phyloP scores from a whole-genome alignment of 2,329 filamentous ascomycete genomes.

The Colletotrichum spinosum region DNA sequence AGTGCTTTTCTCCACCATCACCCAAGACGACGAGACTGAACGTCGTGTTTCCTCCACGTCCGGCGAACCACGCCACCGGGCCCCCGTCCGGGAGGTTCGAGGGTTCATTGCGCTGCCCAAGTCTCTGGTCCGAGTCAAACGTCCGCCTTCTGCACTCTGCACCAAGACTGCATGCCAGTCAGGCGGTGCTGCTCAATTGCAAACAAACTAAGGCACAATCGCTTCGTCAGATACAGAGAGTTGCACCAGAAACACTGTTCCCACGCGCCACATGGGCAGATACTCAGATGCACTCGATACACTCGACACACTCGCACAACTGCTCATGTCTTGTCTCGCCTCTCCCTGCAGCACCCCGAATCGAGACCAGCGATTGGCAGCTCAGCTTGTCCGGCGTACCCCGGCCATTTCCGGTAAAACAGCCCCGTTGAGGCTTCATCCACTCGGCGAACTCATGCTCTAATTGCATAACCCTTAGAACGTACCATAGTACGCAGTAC shows the following conservation, averaged over 20 bases:
- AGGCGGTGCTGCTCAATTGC: conserved; percentile 23
- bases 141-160: conserved; percentile 30
- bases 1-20: conserved; percentile 13
- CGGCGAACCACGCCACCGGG: conserved; percentile 36
- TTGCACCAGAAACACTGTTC: too few relatives aligned
- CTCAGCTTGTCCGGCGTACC: too few relatives aligned
- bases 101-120: conserved; percentile 34
- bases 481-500: conserved; percentile 12
- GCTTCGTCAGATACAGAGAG: not conserved
- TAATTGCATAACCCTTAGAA: conserved; percentile 4
- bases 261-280: too few relatives aligned
- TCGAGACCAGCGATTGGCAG: conserved; percentile 16
- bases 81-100: conserved; percentile 35
- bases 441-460: not conserved
- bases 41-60: conserved; percentile 19
- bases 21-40: not conserved
- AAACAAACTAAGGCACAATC: conserved; percentile 18
- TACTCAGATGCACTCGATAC: too few relatives aligned
- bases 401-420: conserved; percentile 1
- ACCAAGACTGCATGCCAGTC: conserved; percentile 15
- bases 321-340: conserved; percentile 1
- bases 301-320: not conserved
- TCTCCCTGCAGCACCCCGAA: conserved; percentile 12
- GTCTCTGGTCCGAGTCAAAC: conserved; percentile 33
- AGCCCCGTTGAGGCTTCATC: not conserved